Base-by-base conservation (phyloP, 1,139 yeast species). In the Candida gigantensis region DNA sequence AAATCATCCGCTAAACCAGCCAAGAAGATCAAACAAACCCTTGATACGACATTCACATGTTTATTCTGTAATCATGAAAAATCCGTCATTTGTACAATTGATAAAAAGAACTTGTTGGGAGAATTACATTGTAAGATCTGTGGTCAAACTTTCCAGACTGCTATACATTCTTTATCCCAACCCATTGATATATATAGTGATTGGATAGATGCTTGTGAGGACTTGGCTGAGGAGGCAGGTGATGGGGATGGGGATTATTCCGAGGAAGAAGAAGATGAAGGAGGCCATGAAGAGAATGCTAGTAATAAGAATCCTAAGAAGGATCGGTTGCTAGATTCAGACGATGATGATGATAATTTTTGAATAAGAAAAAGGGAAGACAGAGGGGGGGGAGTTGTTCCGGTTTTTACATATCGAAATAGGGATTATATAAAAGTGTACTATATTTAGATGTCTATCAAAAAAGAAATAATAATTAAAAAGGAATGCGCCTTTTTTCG, bases 141-240 rank as follows among this genome's bases (percentile, higher is more conserved):
- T 58, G 97, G 97, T 1, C 97, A 92, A 57, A 78, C 80, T 33
- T 94, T 92, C 68, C 97, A 90, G 58, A 81, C 96, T 3, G 79
- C 92, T 33, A 88, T 90, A 50, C 88, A 88, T 58, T 79, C 84
- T 32, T 68, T 84, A 39, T 79, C 89, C 1, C 90, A 84, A 43
- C 96, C 98, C 0, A 90, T 92, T 28, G 98, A 92, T 60, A 87
- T 92, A 16, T 92, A 92, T 58, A 85, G 96, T 35, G 98, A 90
- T 57, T 92, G 98, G 98, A 89, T 89, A 41, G 98, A 92, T 67
- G 98, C 97, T 1, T 92, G 96, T 57, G 98, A 92, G 54, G 96
- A 94, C 36, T 94, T 92, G 43, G 95, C 94, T 28, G 81, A 81
- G 45, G 86, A 84, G 42, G 68, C 67, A 1, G 65, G 57, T 3